Percentiles rank a stretch among this genome's conserved stretches.
These are phyloP conservation scores for Kodamaea plutei DNA, from an alignment of 1,139 yeast species.

Conservation along the genomic window DNA sequence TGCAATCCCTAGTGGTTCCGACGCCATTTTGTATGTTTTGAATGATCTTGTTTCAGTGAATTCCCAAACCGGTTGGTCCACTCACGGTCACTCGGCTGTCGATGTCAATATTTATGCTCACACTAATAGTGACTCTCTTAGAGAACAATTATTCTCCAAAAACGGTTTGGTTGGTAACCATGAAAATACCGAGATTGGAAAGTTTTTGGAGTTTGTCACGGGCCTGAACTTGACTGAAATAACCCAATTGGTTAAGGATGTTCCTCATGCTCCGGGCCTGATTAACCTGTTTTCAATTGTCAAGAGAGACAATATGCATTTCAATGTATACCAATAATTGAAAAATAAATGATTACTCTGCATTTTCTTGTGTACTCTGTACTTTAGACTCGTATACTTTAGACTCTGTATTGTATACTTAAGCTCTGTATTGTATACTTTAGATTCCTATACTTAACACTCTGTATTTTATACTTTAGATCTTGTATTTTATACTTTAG, in stretches of 20 bases:
- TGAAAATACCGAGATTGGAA: slow-evolving; percentile 81
- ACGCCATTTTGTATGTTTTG: slow-evolving; percentile 25
- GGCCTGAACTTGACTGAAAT: slow-evolving; percentile 50
- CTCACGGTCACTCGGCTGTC: slow-evolving; percentile 28
- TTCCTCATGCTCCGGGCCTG: slow-evolving; percentile 29
- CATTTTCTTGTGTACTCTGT: no score
- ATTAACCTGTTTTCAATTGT: background rate
- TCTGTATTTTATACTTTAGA: no score
- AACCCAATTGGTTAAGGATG: slow-evolving; percentile 44
- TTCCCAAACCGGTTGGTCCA: slow-evolving; percentile 28
- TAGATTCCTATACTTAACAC: no score
- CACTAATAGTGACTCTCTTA: slow-evolving; percentile 35
- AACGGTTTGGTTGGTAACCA: slow-evolving; percentile 66
- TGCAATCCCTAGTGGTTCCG: slow-evolving; percentile 5
- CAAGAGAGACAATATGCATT: background rate
- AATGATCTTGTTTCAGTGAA: slow-evolving; percentile 23
- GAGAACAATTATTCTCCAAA: slow-evolving; percentile 26
- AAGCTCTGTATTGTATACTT: no score
- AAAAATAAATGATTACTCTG: no score
- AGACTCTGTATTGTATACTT: no score
- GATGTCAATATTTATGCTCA: slow-evolving; percentile 27
- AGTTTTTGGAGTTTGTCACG: slow-evolving; percentile 57
- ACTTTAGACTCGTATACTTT: no score
- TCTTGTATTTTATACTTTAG: no score
- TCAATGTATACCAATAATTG: no score